These are phyloP conservation scores for Arthrobotrys conoides DNA, from an alignment of 2,329 filamentous ascomycete species.

Conservation along the genomic window DNA sequence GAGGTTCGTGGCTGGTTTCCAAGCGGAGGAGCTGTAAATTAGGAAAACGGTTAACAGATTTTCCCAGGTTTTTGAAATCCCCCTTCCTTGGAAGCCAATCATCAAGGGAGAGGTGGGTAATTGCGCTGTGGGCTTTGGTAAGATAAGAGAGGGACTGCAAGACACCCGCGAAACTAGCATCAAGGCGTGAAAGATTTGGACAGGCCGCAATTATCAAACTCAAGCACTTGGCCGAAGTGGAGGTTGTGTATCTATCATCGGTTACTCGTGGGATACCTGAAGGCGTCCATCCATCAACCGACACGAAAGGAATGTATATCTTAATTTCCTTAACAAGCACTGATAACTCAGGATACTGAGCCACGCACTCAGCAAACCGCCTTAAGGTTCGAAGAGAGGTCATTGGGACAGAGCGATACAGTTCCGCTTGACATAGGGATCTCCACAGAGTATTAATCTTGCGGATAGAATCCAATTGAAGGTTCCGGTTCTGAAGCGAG, in stretches of 20 bases:
- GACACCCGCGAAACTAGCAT: constrained; percentile 40
- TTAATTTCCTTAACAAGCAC: constrained; percentile 37
- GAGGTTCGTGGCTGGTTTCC: constrained; percentile 14
- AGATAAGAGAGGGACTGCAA: constrained; percentile 39
- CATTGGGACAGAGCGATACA: constrained; percentile 47
- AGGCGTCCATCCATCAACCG: constrained; percentile 46
- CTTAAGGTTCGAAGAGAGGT: constrained; percentile 23
- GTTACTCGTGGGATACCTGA: neutral
- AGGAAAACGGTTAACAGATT: constrained; percentile 30
- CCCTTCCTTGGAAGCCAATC: constrained; percentile 26
- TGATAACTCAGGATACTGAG: constrained; percentile 6
- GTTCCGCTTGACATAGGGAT: constrained; percentile 36
- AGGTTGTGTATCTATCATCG: constrained; percentile 11
- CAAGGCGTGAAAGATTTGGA: constrained; percentile 38
- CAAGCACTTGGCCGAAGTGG: constrained; percentile 25
- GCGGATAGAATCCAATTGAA: constrained; percentile 34
- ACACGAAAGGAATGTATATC: constrained; percentile 43
- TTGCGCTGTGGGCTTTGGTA: constrained; percentile 2
- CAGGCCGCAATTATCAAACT: constrained; percentile 35
- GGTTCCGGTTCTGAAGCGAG: constrained; percentile 24
- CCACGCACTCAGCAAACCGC: constrained; percentile 29
- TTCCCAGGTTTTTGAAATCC: constrained; percentile 33
- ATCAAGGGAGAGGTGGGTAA: constrained; percentile 28
- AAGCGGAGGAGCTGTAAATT: constrained; percentile 38
- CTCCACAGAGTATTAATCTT: constrained; percentile 50